Evolutionary conservation across 257 asterid species (phyloP), one percentile per base, ranked within the genome.

Genomic region (Leonotis leonurus): DNA sequence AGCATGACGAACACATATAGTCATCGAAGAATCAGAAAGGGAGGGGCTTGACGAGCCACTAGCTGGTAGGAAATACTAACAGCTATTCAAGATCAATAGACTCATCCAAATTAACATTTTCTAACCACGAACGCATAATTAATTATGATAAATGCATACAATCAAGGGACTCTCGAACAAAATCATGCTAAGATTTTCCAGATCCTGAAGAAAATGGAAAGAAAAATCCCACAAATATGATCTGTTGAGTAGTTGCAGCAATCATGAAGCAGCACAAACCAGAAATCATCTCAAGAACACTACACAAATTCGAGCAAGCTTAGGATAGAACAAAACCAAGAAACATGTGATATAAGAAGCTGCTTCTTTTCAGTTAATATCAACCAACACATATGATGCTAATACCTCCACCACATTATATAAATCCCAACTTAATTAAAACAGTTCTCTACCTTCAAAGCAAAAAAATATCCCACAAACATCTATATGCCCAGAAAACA

Each of bases 11-110:
- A n/a, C n/a, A n/a, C n/a, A 33, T 40, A 44, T 25, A 55, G 17
- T 54, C 21, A 13, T 27, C 41, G 9, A 29, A 44, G 17, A 24
- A 18, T 18, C 8, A 32, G 32, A 26, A 7, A 26, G 62, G 50
- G 22, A 52, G 64, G 45, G 27, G 26, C 32, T 53, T 5, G 57
- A 49, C 46, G n/a, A n/a, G n/a, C n/a, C n/a, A n/a, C n/a, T n/a
- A n/a, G n/a, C n/a, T n/a, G n/a, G n/a, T n/a, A n/a, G n/a, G n/a
- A n/a, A n/a, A n/a, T n/a, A n/a, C n/a, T n/a, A n/a, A n/a, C 43
- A 66, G 39, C 50, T 29, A 60, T 41, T 56, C 56, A 12, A 65
- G 56, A 29, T 50, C 59, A 61, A 61, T 45, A 46, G 11, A 48
- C 27, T 27, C 18, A 18, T 18, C 25, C 25, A 9, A 12, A 37